Evolutionary conservation across 78 protist genomes (phyloP), one percentile per base, ranked within the genome.

Genomic region (Dictyostelium firmibasis): DNA sequence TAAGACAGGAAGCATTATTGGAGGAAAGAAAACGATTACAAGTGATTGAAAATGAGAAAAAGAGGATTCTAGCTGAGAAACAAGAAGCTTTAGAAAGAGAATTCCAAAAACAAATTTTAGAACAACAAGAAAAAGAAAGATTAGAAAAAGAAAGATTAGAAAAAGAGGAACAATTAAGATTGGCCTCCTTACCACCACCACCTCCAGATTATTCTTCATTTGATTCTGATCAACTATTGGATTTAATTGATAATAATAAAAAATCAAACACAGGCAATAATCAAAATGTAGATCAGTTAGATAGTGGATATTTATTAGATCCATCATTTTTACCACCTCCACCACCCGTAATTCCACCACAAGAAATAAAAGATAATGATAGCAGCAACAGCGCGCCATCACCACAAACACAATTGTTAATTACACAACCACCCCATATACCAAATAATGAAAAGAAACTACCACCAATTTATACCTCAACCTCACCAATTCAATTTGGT

Each of bases 251-350:
- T 43, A 44, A 9, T 31, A 79, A 23, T 38, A 35, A 31, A 84
- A 69, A 78, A 64, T n/a, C 35, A 53, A 85, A 86, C 16, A 9
- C 4, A 25, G 33, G n/a, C 2, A 78, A 25, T 29, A 62, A 33
- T 41, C 23, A 38, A 14, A 27, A 9, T 14, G 79, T 16, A 33
- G 20, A 25, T 2, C 4, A 53, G 20, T n/a, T n/a, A 33, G 62
- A n/a, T 3, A 9, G 9, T 25, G 62, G 14, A 29, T 89, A 20
- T 47, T 43, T 89, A 62, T 35, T 89, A 1, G 94, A 89, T 69
- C 94, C 94, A 16, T 31, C 82, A 44, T 89, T 89, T 89, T 85
- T 78, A 64, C 44, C 94, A 44, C 86, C 94, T 20, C 88, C 93
- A 60, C 60, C 36, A 53, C 92, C 72, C 0, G 11, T 23, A 47